Conservation (phyloP, 2,329 filamentous ascomycete genomes). For the Fusarium sororula region DNA sequence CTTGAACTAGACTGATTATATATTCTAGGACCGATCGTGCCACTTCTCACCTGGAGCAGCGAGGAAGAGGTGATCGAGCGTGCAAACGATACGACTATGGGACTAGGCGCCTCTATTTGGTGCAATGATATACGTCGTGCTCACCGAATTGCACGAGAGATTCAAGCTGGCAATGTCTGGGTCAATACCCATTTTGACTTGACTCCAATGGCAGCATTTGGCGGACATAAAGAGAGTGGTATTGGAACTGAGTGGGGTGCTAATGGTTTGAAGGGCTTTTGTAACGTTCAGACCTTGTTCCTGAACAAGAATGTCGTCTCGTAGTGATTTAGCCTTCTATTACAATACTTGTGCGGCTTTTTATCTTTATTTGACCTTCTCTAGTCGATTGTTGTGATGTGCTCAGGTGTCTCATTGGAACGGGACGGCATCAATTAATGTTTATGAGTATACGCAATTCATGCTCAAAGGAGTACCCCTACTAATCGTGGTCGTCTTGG, state of each 20-base stretch:
- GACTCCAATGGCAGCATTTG: slow-evolving; percentile 48
- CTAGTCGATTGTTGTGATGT: not conserved
- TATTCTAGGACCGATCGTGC: slow-evolving; percentile 62
- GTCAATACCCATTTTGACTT: slow-evolving; percentile 66
- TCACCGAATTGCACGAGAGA: slow-evolving; percentile 59
- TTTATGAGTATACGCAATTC: too few species aligned
- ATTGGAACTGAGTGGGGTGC: slow-evolving; percentile 54
- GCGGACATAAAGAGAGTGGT: slow-evolving; percentile 56
- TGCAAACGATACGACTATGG: slow-evolving; percentile 63
- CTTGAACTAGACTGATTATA: not conserved
- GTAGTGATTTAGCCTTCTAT: not conserved
- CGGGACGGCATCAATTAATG: accelerated
- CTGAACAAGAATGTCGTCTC: slow-evolving; percentile 19
- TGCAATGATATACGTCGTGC: slow-evolving; percentile 42
- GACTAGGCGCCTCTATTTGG: slow-evolving; percentile 67
- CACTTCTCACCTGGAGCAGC: slow-evolving; percentile 66
- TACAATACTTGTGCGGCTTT: accelerated
- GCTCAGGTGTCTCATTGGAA: accelerated
- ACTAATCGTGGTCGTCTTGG: accelerated
- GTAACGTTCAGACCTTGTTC: slow-evolving; percentile 37
- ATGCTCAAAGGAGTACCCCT: too few species aligned
- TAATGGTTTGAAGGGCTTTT: slow-evolving; percentile 49
- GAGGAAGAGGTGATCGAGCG: slow-evolving; percentile 67
- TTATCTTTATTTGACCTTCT: not conserved
- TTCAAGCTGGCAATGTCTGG: slow-evolving; percentile 68